Conservation (phyloP, 2,329 filamentous ascomycete genomes). For the Shiraia bambusicola region DNA sequence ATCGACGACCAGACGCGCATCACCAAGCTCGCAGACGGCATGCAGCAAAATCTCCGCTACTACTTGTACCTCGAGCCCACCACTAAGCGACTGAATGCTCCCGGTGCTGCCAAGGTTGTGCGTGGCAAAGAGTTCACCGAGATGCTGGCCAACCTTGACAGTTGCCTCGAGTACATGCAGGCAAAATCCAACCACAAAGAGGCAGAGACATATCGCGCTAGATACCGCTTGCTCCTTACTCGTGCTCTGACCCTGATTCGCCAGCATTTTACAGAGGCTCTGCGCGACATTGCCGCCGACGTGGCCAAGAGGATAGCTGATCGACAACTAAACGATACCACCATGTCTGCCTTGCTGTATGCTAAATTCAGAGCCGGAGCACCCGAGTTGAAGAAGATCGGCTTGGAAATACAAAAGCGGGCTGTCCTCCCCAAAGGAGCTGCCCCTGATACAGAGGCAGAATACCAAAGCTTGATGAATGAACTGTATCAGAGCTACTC, state of each 20-base stretch:
- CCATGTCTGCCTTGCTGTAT: slow-evolving; percentile 69
- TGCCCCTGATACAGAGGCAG: slow-evolving; percentile 59
- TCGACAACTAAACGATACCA: slow-evolving; percentile 69
- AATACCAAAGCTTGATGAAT: slow-evolving; percentile 67
- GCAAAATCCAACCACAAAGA: slow-evolving; percentile 83
- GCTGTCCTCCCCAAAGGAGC: slow-evolving; percentile 62
- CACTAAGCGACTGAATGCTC: slow-evolving; percentile 85
- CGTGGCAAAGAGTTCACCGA: slow-evolving; percentile 82
- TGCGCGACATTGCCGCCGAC: slow-evolving; percentile 63
- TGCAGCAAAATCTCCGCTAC: slow-evolving; percentile 88
- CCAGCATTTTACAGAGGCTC: slow-evolving; percentile 64
- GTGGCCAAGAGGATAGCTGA: slow-evolving; percentile 65
- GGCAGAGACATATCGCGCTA: slow-evolving; percentile 80
- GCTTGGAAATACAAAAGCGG: slow-evolving; percentile 67
- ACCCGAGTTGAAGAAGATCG: slow-evolving; percentile 65
- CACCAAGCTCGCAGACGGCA: slow-evolving; percentile 75
- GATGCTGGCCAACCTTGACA: slow-evolving; percentile 83
- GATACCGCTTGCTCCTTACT: slow-evolving; percentile 80
- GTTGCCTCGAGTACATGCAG: slow-evolving; percentile 91
- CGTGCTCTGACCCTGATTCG: slow-evolving; percentile 67
- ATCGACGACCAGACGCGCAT: slow-evolving; percentile 79
- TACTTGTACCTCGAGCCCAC: slow-evolving; percentile 92
- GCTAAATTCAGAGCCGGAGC: slow-evolving; percentile 70
- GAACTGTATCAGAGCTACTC: slow-evolving; percentile 66
- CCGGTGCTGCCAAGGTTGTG: slow-evolving; percentile 82